A percentile compares a stretch with the other conserved stretches of the same genome.
Evolutionary conservation across 2,329 filamentous ascomycete genomes (phyloP).

Genomic region (Calonectria pseudoturangicola): DNA sequence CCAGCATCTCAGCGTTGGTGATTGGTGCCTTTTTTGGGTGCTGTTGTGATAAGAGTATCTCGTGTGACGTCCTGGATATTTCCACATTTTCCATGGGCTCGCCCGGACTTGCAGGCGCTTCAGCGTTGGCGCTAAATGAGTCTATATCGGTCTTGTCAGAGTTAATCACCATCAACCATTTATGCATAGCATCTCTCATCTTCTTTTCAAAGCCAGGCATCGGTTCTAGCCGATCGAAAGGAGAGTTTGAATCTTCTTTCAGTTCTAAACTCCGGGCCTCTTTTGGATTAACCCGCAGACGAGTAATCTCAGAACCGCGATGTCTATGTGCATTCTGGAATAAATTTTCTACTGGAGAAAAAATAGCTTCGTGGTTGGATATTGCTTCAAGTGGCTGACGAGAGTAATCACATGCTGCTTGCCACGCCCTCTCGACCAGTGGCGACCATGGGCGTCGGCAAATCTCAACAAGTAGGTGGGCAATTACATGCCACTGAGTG

Average conservation of each 20-base stretch:
- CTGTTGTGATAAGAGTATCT: constrained; percentile 6
- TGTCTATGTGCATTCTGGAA: background rate
- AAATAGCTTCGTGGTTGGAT: background rate
- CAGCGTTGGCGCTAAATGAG: too few species aligned
- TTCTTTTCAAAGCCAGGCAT: background rate
- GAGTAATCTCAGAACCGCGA: background rate
- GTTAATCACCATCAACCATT: background rate
- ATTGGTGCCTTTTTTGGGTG: background rate
- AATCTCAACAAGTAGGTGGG: constrained; percentile 1
- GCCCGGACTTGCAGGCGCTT: background rate
- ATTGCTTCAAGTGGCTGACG: background rate
- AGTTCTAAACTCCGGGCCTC: background rate
- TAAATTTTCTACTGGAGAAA: background rate
- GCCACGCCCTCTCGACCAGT: background rate
- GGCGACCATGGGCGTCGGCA: background rate
- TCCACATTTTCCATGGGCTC: background rate
- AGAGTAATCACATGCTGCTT: background rate
- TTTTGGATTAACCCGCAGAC: background rate
- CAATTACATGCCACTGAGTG: background rate
- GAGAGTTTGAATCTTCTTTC: background rate
- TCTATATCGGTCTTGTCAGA: background rate
- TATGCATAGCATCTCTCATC: background rate
- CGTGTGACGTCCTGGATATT: background rate
- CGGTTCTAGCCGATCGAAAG: background rate
- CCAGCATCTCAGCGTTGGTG: background rate